Evolutionary conservation across 805 yeast species (phyloP).

Genomic region (Saccharomycopsis vini): DNA sequence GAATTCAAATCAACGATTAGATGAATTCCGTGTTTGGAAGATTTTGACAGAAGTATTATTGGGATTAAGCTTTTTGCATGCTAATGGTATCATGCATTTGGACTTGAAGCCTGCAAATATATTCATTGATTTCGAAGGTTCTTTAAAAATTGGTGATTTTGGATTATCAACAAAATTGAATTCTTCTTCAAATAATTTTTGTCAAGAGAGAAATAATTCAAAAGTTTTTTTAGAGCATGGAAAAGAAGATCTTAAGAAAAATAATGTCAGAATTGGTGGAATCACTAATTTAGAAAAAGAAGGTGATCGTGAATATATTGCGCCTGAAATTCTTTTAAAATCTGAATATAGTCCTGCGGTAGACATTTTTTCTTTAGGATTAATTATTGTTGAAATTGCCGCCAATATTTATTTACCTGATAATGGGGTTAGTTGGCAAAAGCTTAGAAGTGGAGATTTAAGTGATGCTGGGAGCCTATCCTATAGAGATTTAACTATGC

Average conservation of each 20-base stretch:
- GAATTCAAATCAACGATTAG: conserved; percentile 47
- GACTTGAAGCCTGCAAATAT: conserved; percentile 95
- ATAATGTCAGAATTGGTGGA: background rate
- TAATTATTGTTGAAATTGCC: conserved; percentile 90
- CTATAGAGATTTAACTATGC: conserved; percentile 50
- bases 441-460: conserved; percentile 86
- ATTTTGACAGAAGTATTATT: conserved; percentile 76
- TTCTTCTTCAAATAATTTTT: background rate
- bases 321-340: conserved; percentile 84
- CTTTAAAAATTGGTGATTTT: conserved; percentile 90
- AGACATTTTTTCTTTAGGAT: conserved; percentile 88
- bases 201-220: background rate
- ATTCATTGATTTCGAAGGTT: conserved; percentile 90
- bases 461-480: conserved; percentile 88
- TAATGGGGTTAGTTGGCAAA: conserved; percentile 95
- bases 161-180: conserved; percentile 68
- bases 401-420: conserved; percentile 93
- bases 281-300: conserved; percentile 60
- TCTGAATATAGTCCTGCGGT: conserved; percentile 86
- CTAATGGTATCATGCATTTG: conserved; percentile 65
- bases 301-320: conserved; percentile 96
- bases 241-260: background rate
- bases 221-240: conserved; percentile 13
- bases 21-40: conserved; percentile 98
- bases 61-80: conserved; percentile 77